Evolutionary conservation across 1,284 basidiomycete genomes (phyloP), one percentile per base, ranked within the genome.

Genomic region (Violaceomyces palustris): DNA sequence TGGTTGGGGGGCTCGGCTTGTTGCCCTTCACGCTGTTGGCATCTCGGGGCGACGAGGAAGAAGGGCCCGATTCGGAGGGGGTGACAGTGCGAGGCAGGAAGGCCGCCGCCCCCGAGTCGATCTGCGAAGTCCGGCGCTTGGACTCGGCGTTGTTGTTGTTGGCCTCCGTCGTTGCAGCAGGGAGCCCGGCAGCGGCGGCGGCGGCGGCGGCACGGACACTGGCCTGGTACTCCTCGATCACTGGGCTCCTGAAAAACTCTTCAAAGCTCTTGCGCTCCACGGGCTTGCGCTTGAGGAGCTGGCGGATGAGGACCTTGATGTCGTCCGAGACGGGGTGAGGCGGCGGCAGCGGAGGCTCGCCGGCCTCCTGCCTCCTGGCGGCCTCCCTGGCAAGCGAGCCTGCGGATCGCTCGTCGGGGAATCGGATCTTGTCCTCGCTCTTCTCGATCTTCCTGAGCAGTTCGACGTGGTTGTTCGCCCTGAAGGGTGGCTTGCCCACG

Each of bases 391-490:
- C 58, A 6, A 69, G 46, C 4, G 52, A 57, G 30, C 61, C 59
- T 21, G 60, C 57, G 2, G 67, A 64, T 9, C 67, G 56, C 69
- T 97, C 93, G 67, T 97, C 93, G 0, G 70, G 70, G 30, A 97
- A 73, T 41, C 59, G 87, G 72, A 98, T 84, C 29, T 72, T 66
- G 51, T 81, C 80, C 46, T 80, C 77, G 19, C 87, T 86, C 26
- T 82, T 80, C 69, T 97, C 92, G 57, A 99, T 97, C 79, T 84
- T 87, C 76, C 88, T 87, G 35, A 96, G 78, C 9, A 99, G 80
- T 69, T 97, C 94, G 64, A 98, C 87, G 72, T 97, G 92, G 70
- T 97, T 98, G 72, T 84, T 83, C 0, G 94, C 93, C 14, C 91
- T 84, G 77, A 93, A 98, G 0, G 94, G 93, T 2, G 94, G 87